These are phyloP conservation scores for Epichloe scottii DNA, from an alignment of 2,329 filamentous ascomycete species.

Conservation along the genomic window DNA sequence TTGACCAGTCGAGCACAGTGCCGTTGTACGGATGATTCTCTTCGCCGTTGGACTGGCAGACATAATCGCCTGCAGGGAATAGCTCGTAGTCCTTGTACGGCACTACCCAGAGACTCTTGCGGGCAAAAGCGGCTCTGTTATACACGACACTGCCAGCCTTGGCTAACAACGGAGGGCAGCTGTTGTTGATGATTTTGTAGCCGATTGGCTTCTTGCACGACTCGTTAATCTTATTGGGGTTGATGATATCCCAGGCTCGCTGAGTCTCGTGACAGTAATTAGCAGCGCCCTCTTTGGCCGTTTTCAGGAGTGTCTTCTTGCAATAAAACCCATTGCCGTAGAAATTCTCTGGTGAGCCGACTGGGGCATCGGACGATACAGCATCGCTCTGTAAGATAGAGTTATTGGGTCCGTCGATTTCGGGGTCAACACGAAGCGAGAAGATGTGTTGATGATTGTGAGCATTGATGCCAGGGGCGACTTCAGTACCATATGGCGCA, in stretches of 20 bases:
- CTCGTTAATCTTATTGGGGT: conserved; percentile 26
- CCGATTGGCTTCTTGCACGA: conserved; percentile 30
- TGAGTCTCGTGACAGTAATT: conserved; percentile 18
- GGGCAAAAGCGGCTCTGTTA: conserved; percentile 27
- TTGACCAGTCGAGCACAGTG: conserved; percentile 33
- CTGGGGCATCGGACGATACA: conserved; percentile 43
- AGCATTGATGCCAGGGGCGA: conserved; percentile 48
- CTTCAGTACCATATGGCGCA: conserved; percentile 46
- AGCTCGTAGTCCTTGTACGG: conserved; percentile 29
- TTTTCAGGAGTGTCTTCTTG: conserved; percentile 15
- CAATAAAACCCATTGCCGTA: conserved; percentile 61
- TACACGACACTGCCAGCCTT: conserved; percentile 26
- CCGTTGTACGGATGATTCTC: conserved; percentile 12
- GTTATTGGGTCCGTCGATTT: conserved; percentile 49
- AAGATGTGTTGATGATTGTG: conserved; percentile 64
- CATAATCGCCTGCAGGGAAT: conserved; percentile 29
- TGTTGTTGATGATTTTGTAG: conserved; percentile 32
- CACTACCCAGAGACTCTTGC: conserved; percentile 30
- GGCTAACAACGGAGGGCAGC: conserved; percentile 35
- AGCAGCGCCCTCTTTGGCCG: conserved; percentile 11
- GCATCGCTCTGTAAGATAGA: conserved; percentile 61
- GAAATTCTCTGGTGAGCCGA: conserved; percentile 56
- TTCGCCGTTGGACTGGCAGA: conserved; percentile 31
- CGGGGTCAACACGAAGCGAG: conserved; percentile 51
- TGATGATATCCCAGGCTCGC: conserved; percentile 24